These are phyloP conservation scores for Climacium dendroides DNA, from an alignment of 225 moss, liverwort and hornwort species.

Conservation along the genomic window DNA sequence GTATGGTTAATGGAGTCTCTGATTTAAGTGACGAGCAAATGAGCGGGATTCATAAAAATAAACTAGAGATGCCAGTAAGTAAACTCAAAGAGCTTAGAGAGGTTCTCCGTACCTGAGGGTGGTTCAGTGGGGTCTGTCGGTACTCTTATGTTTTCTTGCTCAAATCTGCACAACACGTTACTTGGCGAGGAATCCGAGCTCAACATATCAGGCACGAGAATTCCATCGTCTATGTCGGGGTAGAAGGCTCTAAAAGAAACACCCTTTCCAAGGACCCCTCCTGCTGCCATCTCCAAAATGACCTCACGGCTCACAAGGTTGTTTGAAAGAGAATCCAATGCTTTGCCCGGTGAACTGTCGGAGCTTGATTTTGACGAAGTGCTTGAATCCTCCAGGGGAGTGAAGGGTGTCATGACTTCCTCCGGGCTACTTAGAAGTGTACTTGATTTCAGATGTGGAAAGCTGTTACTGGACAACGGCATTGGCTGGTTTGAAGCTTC, in stretches of 20 bases:
- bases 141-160: background rate
- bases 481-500: background rate
- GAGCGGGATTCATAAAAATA: background rate
- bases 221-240: conserved; percentile 7
- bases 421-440: conserved; percentile 17
- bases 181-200: background rate
- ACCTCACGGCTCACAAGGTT: background rate
- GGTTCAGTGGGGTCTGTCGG: background rate
- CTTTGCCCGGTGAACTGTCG: conserved; percentile 4
- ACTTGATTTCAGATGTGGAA: background rate
- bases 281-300: conserved; percentile 8
- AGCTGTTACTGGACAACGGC: background rate
- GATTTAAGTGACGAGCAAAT: background rate
- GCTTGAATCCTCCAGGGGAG: conserved; percentile 3
- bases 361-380: conserved; percentile 24
- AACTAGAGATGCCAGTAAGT: too few relatives aligned
- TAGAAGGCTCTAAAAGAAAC: conserved; percentile 19
- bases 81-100: background rate
- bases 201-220: background rate
- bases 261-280: background rate
- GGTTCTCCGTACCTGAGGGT: conserved; percentile 1
- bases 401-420: conserved; percentile 20
- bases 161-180: background rate
- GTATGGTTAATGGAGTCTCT: background rate
- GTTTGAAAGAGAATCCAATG: background rate